Percentiles rank a stretch among this genome's conserved stretches.
Conservation (phyloP, 768 basidiomycete species). For the Auricularia sp. region DNA sequence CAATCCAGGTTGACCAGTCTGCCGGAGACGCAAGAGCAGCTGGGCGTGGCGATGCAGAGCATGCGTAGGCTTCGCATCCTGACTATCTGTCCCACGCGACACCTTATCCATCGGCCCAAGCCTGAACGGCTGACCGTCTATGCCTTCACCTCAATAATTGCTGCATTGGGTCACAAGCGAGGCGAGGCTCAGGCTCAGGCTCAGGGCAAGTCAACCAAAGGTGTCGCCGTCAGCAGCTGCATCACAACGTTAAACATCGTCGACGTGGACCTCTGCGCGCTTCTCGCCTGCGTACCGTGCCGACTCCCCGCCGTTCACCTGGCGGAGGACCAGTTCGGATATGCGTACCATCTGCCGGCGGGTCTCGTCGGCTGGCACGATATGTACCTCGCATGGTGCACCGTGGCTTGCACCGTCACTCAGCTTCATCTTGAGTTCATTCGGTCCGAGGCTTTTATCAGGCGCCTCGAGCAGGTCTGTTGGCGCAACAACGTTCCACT, state of each 20-base stretch:
- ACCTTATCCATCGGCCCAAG: background rate
- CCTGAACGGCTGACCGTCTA: background rate
- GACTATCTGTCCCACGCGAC: background rate
- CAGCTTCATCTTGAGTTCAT: background rate
- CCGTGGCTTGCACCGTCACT: background rate
- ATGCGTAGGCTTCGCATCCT: background rate
- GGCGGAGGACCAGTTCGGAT: background rate
- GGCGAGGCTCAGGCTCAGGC: no score
- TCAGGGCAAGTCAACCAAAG: no score
- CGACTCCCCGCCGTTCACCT: background rate
- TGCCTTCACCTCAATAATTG: background rate
- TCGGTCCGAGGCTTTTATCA: background rate
- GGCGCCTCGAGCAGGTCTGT: background rate
- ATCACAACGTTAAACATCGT: background rate
- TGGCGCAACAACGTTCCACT: background rate
- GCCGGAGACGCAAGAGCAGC: background rate
- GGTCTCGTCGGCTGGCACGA: background rate
- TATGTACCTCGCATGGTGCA: background rate
- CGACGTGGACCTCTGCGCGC: conserved; percentile 1
- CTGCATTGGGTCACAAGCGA: background rate
- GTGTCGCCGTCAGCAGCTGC: no score
- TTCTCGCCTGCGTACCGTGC: background rate
- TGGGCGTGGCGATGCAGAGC: background rate
- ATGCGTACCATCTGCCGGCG: background rate
- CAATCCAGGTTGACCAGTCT: no score